Conservation (phyloP, 371 early-diverging fungal genomes). For the Circinella umbellata region DNA sequence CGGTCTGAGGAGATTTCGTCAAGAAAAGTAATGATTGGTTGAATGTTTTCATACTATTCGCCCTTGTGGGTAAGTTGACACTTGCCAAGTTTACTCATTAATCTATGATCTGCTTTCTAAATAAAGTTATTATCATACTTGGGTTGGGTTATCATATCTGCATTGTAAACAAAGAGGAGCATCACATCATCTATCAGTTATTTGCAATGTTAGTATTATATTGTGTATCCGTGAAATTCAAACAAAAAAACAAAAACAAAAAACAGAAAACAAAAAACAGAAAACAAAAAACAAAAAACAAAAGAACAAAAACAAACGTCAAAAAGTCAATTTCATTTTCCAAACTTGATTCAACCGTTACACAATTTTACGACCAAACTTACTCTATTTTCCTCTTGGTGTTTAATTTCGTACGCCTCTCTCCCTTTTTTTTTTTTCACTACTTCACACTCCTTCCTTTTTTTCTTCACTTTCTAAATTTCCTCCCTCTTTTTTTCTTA, state of each 20-base stretch:
- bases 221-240: no score
- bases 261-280: no score
- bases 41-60: not conserved
- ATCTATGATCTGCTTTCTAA: no score
- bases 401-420: not conserved
- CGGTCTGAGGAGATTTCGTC: not conserved
- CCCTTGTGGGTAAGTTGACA: no score
- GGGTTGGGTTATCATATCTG: no score
- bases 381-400: constrained; percentile 4
- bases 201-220: no score
- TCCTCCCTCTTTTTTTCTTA: not conserved
- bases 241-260: no score
- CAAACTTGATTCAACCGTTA: not conserved
- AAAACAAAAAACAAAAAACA: not conserved
- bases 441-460: not conserved
- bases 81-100: no score
- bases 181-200: no score
- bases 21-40: not conserved
- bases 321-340: not conserved
- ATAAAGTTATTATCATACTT: not conserved
- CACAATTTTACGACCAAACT: not conserved
- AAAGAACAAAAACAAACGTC: not conserved
- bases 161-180: no score
- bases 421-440: not conserved
- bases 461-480: no score